Base-by-base conservation (phyloP, 257 asterid genomes). In the Nicotiana undulata region DNA sequence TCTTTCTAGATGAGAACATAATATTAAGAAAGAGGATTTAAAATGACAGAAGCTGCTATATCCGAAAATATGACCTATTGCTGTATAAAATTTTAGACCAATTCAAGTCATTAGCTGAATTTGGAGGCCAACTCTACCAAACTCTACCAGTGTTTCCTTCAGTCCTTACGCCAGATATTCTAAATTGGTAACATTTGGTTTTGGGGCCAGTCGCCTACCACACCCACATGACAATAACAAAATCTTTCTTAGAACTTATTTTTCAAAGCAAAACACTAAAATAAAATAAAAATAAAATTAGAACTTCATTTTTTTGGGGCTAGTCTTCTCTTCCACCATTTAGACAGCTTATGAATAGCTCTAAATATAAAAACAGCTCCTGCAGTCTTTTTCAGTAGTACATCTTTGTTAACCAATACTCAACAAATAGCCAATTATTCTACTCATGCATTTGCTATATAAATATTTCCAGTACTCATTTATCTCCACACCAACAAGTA, bases 121-220 rank as follows among this genome's bases (percentile, higher is more conserved):
- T 90, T 90, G 98, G 98, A 92, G 82, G 95, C 97, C 97, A 89
- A 94, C 98, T 92, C 80, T 82, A 90, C 91, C 98, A 87, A 93
- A 84, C 89, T 68, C 75, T 77, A 81, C 85, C 61, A 56, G 9
- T 56, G 51, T 40, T 80, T 53, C 76, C 63, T 63, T 60, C 77
- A 56, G 31, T 52, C 20, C 82, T 81, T 37, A 80, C 75, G 34
- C 82, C 84, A 75, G 15, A 65, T 28, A n/a, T 60, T 7, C 53
- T n/a, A 16, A 72, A 67, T 79, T 81, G 85, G 81, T 83, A 76
- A 64, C 84, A 84, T 79, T 87, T 86, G 86, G 90, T 85, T 84
- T 52, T 18, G 68, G 80, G 86, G 97, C 91, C 66, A 93, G 96
- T 92, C 80, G 92, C 97, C 97, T 90, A 90, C 97, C 93, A 65